Conservation (phyloP, 106 monocot species). For the Xerophyta viscosa region DNA sequence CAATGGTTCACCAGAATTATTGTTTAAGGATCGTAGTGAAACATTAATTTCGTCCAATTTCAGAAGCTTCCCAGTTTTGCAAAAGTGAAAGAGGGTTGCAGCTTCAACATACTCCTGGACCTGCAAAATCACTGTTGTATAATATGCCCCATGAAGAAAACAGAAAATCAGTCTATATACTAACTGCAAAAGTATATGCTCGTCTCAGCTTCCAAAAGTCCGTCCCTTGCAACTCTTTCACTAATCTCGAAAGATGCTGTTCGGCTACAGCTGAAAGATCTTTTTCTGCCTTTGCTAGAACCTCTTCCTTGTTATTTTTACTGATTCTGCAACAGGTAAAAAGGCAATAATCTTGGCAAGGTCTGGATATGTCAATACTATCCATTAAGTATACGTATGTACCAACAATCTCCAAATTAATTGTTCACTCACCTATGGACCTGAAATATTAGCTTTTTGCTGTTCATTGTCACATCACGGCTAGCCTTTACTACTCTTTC, state of each 20-base stretch:
- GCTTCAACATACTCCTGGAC: constrained; percentile 98
- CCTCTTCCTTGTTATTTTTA: constrained; percentile 81
- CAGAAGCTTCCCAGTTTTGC: constrained; percentile 50
- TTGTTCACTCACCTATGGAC: constrained; percentile 61
- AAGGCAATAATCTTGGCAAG: no score
- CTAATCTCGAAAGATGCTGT: constrained; percentile 79
- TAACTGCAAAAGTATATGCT: constrained; percentile 82
- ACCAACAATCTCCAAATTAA: not conserved
- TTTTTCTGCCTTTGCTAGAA: constrained; percentile 76
- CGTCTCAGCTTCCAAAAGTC: constrained; percentile 98
- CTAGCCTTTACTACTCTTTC: constrained; percentile 95
- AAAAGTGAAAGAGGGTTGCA: constrained; percentile 70
- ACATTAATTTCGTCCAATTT: constrained; percentile 63
- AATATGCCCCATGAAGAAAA: not conserved
- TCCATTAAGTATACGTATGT: no score
- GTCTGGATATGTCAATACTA: no score
- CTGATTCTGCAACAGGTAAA: constrained; percentile 36
- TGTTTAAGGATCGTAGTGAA: constrained; percentile 33
- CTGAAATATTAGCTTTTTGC: constrained; percentile 98
- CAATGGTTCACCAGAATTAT: constrained; percentile 44
- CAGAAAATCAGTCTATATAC: constrained; percentile 5
- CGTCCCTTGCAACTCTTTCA: constrained; percentile 80
- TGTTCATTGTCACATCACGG: constrained; percentile 95
- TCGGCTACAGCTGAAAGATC: constrained; percentile 62
- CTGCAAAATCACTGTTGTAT: constrained; percentile 24